These are phyloP conservation scores for Metschnikowia similis DNA, from an alignment of 805 yeast genomes.

Conservation along the genomic window DNA sequence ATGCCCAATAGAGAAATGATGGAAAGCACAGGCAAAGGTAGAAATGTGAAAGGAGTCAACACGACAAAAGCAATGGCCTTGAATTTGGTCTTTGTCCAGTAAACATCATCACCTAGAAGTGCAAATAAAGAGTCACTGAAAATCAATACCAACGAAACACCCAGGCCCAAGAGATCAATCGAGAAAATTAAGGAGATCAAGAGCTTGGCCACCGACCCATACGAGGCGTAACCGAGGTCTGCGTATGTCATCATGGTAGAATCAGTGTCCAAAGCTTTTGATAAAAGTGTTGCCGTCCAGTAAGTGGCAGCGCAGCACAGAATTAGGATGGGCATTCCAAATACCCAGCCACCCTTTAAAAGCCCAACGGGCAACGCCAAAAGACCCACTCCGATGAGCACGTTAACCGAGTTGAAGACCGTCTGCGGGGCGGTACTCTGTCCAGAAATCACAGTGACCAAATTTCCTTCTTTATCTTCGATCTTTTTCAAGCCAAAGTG, in stretches of 20 bases:
- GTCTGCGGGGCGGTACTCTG: constrained; percentile 77
- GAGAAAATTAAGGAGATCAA: constrained; percentile 71
- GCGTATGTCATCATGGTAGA: constrained; percentile 28
- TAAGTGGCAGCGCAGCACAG: constrained; percentile 65
- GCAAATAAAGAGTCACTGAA: constrained; percentile 76
- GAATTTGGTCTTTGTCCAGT: constrained; percentile 45
- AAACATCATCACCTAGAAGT: constrained; percentile 24
- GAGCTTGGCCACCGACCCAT: constrained; percentile 57
- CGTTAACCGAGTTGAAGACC: constrained; percentile 61
- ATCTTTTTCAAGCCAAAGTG: constrained; percentile 56
- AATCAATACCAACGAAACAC: constrained; percentile 74
- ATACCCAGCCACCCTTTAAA: constrained; percentile 58
- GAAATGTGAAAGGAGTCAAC: constrained; percentile 75
- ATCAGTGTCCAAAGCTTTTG: constrained; percentile 24
- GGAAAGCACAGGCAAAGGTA: constrained; percentile 72
- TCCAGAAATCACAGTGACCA: constrained; percentile 70
- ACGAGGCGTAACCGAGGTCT: constrained; percentile 26
- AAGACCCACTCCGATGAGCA: constrained; percentile 64
- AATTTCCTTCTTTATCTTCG: constrained; percentile 66
- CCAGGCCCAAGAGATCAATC: constrained; percentile 72
- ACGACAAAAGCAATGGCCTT: constrained; percentile 65
- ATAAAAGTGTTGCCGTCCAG: constrained; percentile 68
- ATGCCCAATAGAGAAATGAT: constrained; percentile 69
- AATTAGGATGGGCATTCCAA: constrained; percentile 57
- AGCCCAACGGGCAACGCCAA: constrained; percentile 64